Evolutionary conservation across 306 rosid species (phyloP).

Genomic region (Alnus glutinosa): DNA sequence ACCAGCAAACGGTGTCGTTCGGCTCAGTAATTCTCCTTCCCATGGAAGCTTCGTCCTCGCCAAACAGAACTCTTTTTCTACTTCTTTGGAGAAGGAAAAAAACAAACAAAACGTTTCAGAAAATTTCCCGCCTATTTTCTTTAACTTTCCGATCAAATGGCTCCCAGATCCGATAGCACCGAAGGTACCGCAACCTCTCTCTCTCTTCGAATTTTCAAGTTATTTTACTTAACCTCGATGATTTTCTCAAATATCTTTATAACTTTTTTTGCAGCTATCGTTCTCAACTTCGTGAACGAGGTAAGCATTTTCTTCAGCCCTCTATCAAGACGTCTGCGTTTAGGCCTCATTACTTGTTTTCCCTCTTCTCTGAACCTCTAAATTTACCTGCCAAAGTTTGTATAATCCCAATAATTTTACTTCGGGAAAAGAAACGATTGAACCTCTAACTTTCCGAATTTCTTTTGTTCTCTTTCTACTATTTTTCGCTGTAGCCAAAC

Average conservation of each 20-base stretch:
- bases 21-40: not conserved
- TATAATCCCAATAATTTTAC: not conserved
- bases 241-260: not conserved
- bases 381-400: not conserved
- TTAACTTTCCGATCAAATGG: conserved; percentile 48
- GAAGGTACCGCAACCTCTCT: conserved; percentile 47
- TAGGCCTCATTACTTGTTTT: not conserved
- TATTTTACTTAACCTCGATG: not conserved
- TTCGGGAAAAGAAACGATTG: not conserved
- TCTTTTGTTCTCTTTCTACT: not conserved
- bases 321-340: not conserved
- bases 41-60: not conserved
- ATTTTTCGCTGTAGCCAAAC: not conserved
- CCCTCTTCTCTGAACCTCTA: conserved; percentile 10
- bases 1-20: conserved; percentile 31
- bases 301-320: conserved; percentile 32
- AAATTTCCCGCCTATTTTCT: conserved; percentile 64
- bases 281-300: conserved; percentile 83
- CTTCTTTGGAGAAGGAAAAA: not conserved
- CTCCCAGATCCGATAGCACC: conserved; percentile 76
- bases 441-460: not conserved
- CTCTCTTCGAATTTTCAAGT: conserved; percentile 1
- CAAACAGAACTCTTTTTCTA: not conserved
- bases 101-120: conserved; percentile 6
- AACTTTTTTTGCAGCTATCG: conserved; percentile 67